phyloP scores from a whole-genome alignment of 129 eudicot genomes.

The Centaurea solstitialis region DNA sequence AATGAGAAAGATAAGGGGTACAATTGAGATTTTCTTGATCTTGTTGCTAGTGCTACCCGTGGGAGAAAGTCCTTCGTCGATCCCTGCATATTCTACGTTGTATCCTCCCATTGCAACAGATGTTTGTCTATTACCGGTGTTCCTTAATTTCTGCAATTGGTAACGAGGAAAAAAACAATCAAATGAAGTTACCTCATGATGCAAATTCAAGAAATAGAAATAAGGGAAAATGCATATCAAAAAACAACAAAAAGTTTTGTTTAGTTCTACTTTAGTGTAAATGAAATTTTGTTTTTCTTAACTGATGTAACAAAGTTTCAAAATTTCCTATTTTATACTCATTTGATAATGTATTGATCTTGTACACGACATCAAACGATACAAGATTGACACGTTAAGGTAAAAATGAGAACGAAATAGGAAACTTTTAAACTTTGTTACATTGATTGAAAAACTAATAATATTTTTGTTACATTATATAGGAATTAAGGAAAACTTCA shows the following conservation, averaged over 20 bases:
- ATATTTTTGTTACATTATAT: no score
- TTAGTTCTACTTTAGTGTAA: background rate
- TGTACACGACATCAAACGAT: background rate
- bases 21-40: constrained; percentile 41
- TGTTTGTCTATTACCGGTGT: constrained; percentile 24
- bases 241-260: background rate
- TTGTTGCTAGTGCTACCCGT: background rate
- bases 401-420: background rate
- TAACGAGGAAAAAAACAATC: constrained; percentile 11
- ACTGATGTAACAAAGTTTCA: background rate
- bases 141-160: constrained; percentile 33
- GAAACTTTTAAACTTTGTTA: background rate
- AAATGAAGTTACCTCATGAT: background rate
- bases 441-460: background rate
- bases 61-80: constrained; percentile 27
- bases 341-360: background rate
- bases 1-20: constrained; percentile 63
- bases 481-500: no score
- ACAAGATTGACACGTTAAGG: background rate
- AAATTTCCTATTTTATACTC: background rate
- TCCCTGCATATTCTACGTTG: constrained; percentile 25
- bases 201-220: constrained; percentile 10
- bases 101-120: constrained; percentile 20
- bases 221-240: background rate
- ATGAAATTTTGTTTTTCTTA: background rate